Evolutionary conservation across 2,329 filamentous ascomycete genomes (phyloP), one percentile per base, ranked within the genome.

Genomic region (Drechslerella dactyloides): DNA sequence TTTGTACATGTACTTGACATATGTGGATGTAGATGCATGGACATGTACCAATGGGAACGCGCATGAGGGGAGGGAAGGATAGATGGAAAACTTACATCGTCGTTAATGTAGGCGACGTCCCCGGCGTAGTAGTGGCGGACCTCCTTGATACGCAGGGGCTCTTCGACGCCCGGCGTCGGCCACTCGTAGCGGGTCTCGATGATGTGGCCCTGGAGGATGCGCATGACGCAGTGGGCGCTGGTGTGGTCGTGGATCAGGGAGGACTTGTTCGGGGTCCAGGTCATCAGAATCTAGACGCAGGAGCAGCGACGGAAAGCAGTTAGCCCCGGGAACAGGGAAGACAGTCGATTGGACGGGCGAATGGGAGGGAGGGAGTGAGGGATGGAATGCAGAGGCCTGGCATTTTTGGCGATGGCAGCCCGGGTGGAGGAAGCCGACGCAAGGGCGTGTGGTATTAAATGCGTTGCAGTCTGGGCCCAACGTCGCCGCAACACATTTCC

Each of bases 31-130:
- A 40, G 15, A 24, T 62, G 21, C 15, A 21, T 58, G 27, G n/a
- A n/a, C n/a, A n/a, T n/a, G n/a, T n/a, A n/a, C n/a, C n/a, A n/a
- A n/a, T n/a, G n/a, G n/a, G n/a, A n/a, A n/a, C n/a, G n/a, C n/a
- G n/a, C 27, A 33, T 4, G 27, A 33, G 8, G 27, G 27, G 15
- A 17, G 15, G 40, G 6, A 7, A 48, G 27, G 17, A 11, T n/a
- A 19, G 40, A 24, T 75, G 4, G 46, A 19, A 50, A 50, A 59
- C 79, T 64, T 70, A 82, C 81, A 76, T 83, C 80, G 75, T 89
- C 87, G 5, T 84, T 86, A 81, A 89, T 89, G 77, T 89, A 89
- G 0, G 86, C 85, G 30, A 89, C 86, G 75, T 87, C 80, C 63
- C 87, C 83, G 73, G 82, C 79, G 21, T 78, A 75, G 75, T 85